Evolutionary conservation across 129 eudicot genomes (phyloP).

Genomic region (Chrysanthemum lavandulifolium): DNA sequence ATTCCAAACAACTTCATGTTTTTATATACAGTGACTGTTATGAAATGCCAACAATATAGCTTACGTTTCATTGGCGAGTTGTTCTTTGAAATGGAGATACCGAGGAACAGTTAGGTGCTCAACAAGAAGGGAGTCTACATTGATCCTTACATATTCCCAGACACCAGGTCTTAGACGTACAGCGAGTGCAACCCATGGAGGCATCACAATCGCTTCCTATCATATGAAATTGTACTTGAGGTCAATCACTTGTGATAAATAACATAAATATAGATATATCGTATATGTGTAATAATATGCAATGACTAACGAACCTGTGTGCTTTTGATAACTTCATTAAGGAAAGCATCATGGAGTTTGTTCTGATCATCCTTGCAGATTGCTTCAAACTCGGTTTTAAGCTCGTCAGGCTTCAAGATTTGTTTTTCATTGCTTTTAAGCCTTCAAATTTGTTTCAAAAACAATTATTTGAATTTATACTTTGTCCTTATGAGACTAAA

Average conservation of each 20-base stretch:
- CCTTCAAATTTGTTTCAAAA: background rate
- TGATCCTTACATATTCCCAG: conserved; percentile 89
- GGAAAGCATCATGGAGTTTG: background rate
- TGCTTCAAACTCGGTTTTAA: background rate
- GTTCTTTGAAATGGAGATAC: conserved; percentile 86
- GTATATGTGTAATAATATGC: background rate
- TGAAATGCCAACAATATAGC: background rate
- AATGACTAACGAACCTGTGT: background rate
- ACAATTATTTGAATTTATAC: background rate
- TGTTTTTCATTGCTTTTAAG: background rate
- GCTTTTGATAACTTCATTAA: background rate
- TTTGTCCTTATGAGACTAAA: background rate
- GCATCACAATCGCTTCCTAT: conserved; percentile 39
- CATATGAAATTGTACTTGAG: too few relatives aligned
- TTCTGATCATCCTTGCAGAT: background rate
- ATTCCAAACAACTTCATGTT: background rate
- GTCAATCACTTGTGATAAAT: background rate
- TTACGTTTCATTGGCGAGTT: conserved; percentile 51
- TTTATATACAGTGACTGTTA: background rate
- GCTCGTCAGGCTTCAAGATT: background rate
- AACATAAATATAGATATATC: too few relatives aligned
- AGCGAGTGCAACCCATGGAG: conserved; percentile 97
- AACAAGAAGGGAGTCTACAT: conserved; percentile 55
- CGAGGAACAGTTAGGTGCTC: conserved; percentile 72
- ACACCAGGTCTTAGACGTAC: conserved; percentile 94